A percentile compares a stretch with the other conserved stretches of the same genome.
Evolutionary conservation across 2,329 filamentous ascomycete species (phyloP).

Genomic region (Xylariaceae sp.): DNA sequence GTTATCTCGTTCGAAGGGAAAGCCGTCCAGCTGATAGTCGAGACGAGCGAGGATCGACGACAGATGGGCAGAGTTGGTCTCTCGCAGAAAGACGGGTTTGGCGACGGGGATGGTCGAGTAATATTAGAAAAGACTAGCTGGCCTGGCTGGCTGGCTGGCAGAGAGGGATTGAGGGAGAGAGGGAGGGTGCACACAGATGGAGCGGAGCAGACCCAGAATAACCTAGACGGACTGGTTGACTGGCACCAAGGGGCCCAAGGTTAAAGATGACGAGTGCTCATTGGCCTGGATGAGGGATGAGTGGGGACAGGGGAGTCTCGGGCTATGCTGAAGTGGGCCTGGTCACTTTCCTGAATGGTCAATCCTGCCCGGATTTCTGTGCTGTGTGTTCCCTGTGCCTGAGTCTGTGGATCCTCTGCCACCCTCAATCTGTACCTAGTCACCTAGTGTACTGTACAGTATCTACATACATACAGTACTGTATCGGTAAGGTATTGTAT

Average conservation of each 20-base stretch:
- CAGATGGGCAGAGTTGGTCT: constrained; percentile 19
- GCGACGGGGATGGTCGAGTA: constrained; percentile 27
- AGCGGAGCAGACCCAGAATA: background rate
- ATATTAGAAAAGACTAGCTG: constrained; percentile 25
- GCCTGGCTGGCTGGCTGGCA: too few relatives aligned
- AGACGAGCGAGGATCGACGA: constrained; percentile 20
- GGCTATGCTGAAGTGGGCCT: constrained; percentile 2
- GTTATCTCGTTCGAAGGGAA: constrained; percentile 18
- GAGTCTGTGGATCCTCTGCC: background rate
- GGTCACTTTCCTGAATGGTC: constrained; percentile 22
- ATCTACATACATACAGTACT: too few relatives aligned
- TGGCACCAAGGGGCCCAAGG: background rate
- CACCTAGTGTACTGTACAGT: too few relatives aligned
- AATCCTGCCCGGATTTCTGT: constrained; percentile 27
- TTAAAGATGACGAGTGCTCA: constrained; percentile 9
- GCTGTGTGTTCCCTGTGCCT: constrained; percentile 10
- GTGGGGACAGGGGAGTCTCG: constrained; percentile 23
- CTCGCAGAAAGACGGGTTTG: constrained; percentile 24
- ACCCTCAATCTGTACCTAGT: too few relatives aligned
- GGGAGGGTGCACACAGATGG: constrained; percentile 22
- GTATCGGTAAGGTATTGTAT: too few relatives aligned
- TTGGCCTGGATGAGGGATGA: constrained; percentile 19
- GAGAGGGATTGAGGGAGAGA: constrained; percentile 20
- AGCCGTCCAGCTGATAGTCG: constrained; percentile 6
- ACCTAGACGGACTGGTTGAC: background rate